Evolutionary conservation across 352 stramenopile genomes (phyloP), one percentile per base, ranked within the genome.

Genomic region (Nothophytophthora sp.): DNA sequence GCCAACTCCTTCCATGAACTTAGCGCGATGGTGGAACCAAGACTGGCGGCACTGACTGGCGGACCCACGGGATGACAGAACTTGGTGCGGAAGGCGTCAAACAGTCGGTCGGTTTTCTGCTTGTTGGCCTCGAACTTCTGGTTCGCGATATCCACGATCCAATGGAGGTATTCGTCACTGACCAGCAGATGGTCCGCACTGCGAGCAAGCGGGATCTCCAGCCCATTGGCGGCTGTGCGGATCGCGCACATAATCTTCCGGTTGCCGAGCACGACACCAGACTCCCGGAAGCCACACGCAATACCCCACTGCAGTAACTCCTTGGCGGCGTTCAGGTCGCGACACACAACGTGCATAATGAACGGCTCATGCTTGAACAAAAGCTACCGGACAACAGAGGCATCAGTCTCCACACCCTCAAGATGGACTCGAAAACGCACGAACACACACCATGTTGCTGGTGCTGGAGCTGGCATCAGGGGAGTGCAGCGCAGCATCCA

Each of bases 331-430:
- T 89, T 73, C 12, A 95, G 25, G 40, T 94, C 73, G 22, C 83
- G 71, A 53, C 88, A 97, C 27, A 91, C 70, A 4, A 97, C 84
- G 70, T 98, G 90, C 78, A 98, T 90, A 48, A 97, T 95, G 55
- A 97, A 95, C 44, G 89, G 89, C 38, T 97, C 90, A 51, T 93
- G 76, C 61, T 97, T 96, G 61, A 97, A 89, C 32, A 95, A 77
- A 55, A 93, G 64, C 67, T 87, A 44, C 13, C 28, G 42, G 9
- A 23, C 5, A 37, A 50, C 10, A 15, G 12, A 24, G n/a, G n/a
- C n/a, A n/a, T n/a, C n/a, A n/a, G n/a, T n/a, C 18, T 5, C n/a
- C n/a, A n/a, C n/a, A n/a, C n/a, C n/a, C n/a, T n/a, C n/a, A n/a
- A n/a, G n/a, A n/a, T n/a, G n/a, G n/a, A n/a, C n/a, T 20, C 5